Evolutionary conservation across 2,329 filamentous ascomycete genomes (phyloP).

Genomic region (Rutstroemia sp.): DNA sequence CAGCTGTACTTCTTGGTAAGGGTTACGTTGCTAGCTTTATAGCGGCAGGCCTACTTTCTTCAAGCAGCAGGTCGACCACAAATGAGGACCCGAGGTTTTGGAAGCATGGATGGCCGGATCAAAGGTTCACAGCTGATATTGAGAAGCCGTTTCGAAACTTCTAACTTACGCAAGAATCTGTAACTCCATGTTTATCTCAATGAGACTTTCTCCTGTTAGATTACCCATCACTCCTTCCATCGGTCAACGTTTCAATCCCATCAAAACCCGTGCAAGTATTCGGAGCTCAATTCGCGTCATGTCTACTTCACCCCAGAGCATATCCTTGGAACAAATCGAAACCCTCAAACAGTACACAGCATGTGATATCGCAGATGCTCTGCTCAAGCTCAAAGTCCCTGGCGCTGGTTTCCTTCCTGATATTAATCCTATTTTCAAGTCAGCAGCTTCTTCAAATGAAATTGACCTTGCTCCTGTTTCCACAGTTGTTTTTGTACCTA

Average conservation of each 20-base stretch:
- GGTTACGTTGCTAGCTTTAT: neutral
- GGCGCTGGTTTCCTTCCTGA: conserved; percentile 62
- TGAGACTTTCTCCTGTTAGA: too few species aligned
- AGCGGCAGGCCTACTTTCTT: neutral
- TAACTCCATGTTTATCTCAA: too few species aligned
- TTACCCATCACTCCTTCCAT: neutral
- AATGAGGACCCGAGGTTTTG: neutral
- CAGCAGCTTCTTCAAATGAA: conserved; percentile 16
- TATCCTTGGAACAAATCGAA: conserved; percentile 11
- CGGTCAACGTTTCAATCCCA: neutral
- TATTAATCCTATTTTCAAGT: conserved; percentile 29
- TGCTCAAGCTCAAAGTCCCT: conserved; percentile 61
- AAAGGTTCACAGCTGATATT: neutral
- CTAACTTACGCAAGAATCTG: too few species aligned
- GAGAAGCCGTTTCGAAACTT: too few species aligned
- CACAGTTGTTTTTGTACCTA: conserved; percentile 57
- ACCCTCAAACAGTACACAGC: conserved; percentile 33
- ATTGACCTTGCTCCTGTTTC: conserved; percentile 42
- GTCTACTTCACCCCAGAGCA: neutral
- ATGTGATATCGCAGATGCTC: conserved; percentile 63
- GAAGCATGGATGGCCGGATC: neutral
- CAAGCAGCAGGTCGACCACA: neutral
- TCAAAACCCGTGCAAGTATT: neutral
- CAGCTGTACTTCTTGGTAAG: too few species aligned
- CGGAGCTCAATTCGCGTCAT: neutral